phyloP scores from a whole-genome alignment of 352 stramenopile species.

The Phytophthora tentaculata region DNA sequence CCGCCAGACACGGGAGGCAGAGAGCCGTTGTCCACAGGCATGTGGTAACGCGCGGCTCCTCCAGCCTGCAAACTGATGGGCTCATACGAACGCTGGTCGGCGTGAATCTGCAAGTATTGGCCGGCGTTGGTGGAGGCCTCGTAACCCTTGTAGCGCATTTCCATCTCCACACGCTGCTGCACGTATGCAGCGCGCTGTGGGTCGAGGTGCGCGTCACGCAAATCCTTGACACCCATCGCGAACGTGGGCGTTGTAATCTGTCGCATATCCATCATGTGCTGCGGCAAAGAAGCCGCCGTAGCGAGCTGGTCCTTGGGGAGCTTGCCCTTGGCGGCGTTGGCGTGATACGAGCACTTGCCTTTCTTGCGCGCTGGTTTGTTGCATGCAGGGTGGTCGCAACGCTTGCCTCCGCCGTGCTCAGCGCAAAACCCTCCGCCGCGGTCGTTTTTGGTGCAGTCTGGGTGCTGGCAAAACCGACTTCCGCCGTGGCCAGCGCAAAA shows the following conservation, averaged over 20 bases:
- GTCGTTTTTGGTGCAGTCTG: constrained; percentile 91
- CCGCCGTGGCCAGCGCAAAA: constrained; percentile 88
- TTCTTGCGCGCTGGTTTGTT: constrained; percentile 87
- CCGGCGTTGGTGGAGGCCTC: constrained; percentile 43
- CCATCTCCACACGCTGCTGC: constrained; percentile 68
- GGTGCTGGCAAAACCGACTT: constrained; percentile 79
- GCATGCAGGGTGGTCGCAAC: constrained; percentile 77
- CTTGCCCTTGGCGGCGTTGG: constrained; percentile 79
- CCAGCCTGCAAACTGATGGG: constrained; percentile 59
- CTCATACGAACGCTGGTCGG: constrained; percentile 79
- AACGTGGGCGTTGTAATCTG: constrained; percentile 77
- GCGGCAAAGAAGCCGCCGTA: constrained; percentile 36
- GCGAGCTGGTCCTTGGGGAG: constrained; percentile 54
- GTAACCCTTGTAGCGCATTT: constrained; percentile 83
- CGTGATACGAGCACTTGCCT: constrained; percentile 89
- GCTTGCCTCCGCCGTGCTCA: constrained; percentile 85
- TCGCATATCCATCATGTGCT: constrained; percentile 86
- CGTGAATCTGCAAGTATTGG: constrained; percentile 81
- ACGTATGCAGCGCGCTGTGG: constrained; percentile 53
- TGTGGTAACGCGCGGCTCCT: constrained; percentile 52
- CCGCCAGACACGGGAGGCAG: constrained; percentile 55
- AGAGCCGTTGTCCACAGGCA: constrained; percentile 47
- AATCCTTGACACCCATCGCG: constrained; percentile 54
- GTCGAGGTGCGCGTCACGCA: constrained; percentile 41
- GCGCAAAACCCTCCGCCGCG: constrained; percentile 86